phyloP scores from a whole-genome alignment of 345 rosid species.

The Gossypium anomalum region DNA sequence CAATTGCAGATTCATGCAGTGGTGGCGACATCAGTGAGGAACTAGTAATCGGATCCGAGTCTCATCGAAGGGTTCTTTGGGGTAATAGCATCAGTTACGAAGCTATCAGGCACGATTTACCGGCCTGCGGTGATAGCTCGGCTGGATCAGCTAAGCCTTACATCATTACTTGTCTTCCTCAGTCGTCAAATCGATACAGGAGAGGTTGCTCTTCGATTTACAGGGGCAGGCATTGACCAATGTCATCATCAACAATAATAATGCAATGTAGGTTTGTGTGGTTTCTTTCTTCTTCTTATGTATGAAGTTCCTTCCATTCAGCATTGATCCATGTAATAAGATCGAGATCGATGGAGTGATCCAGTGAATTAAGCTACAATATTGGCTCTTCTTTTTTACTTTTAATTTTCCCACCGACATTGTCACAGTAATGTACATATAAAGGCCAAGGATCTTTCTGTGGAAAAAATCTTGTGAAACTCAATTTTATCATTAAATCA shows the following conservation, averaged over 20 bases:
- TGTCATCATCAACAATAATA: background rate
- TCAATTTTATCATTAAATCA: no score
- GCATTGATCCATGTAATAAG: no score
- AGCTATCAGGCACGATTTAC: slow-evolving; percentile 4
- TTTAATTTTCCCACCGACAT: no score
- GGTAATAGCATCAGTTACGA: slow-evolving; percentile 9
- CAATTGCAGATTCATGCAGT: slow-evolving; percentile 7
- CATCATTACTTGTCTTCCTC: slow-evolving; percentile 19
- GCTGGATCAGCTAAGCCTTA: background rate
- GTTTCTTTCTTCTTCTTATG: background rate
- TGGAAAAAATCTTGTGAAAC: no score
- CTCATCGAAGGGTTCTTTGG: slow-evolving; percentile 6
- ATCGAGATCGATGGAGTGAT: no score
- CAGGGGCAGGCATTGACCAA: slow-evolving; percentile 15
- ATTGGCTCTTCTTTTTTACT: no score
- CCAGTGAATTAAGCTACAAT: no score
- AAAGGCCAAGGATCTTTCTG: no score
- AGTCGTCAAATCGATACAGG: slow-evolving; percentile 1
- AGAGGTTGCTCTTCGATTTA: slow-evolving; percentile 20
- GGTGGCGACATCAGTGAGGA: slow-evolving; percentile 12
- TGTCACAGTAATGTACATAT: no score
- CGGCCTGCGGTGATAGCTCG: background rate
- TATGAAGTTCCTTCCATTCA: no score
- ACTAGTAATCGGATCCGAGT: slow-evolving; percentile 13
- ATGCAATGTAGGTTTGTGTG: background rate